phyloP scores from a whole-genome alignment of 2,329 filamentous ascomycete species.

The Tricladium varicosporioides region DNA sequence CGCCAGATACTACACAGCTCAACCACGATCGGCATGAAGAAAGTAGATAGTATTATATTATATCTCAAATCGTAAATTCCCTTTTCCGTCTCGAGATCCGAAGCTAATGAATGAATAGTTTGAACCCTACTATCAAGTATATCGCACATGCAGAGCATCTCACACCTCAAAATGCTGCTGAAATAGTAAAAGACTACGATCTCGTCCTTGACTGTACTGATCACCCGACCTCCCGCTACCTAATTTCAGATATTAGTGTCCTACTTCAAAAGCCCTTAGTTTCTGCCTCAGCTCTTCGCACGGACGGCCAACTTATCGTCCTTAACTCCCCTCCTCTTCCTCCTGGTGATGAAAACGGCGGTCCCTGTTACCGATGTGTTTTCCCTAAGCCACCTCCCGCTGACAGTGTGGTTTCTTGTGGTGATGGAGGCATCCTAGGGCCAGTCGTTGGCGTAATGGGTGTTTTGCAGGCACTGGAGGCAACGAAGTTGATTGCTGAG shows the following conservation, averaged over 20 bases:
- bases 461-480: constrained; percentile 84
- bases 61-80: constrained; percentile 52
- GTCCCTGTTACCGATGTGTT: constrained; percentile 91
- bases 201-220: constrained; percentile 94
- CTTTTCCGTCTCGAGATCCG: neutral
- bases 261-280: constrained; percentile 76
- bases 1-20: constrained; percentile 83
- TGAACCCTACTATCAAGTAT: constrained; percentile 73
- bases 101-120: constrained; percentile 38
- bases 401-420: constrained; percentile 79
- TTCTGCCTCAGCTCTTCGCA: constrained; percentile 84
- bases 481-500: constrained; percentile 73
- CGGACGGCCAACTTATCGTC: constrained; percentile 85
- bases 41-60: constrained; percentile 73
- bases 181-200: constrained; percentile 70
- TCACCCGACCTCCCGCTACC: constrained; percentile 84
- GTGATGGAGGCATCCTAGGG: constrained; percentile 88
- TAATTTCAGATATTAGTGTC: constrained; percentile 88
- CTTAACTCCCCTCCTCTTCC: constrained; percentile 75
- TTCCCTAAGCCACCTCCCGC: constrained; percentile 86
- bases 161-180: constrained; percentile 63
- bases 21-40: constrained; percentile 67
- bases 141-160: constrained; percentile 62
- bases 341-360: constrained; percentile 56
- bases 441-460: constrained; percentile 94